Base-by-base conservation (phyloP, 192 early-diverging fungal species). In the Lobosporangium transversale region DNA sequence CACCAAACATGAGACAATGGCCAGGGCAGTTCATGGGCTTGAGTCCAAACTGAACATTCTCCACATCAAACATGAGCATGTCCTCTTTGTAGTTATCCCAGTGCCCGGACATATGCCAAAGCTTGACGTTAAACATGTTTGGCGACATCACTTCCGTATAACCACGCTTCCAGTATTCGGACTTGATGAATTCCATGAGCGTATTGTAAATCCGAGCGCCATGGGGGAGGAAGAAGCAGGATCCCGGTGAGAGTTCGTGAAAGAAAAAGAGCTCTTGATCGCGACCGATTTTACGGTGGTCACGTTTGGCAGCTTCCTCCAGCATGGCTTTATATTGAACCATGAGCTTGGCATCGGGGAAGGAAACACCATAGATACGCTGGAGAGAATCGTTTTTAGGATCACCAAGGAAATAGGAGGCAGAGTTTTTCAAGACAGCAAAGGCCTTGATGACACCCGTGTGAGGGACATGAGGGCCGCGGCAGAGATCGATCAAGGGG, bases 11-110 rank as follows among this genome's bases (percentile, higher is more conserved):
- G 66, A 99, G 80, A 81, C 97, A 98, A 74, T 99, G 97, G 26
- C 94, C 94, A 14, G 97, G 97, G 63, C 97, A 99, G 83, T 99
- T 94, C 97, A 99, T 99, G 9, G 97, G 97, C 87, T 99, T 99
- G 51, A 99, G 86, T 14, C 92, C 97, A 85, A 92, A 99, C 80
- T 90, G 82, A 65, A 97, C 96, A 85, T 99, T 98, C 53, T 99
- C 97, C 49, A 98, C 88, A 30, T 94, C 92, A 36, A 98, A 87
- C 23, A 58, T 78, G 70, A 99, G 98, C 97, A 99, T 99, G 80
- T 96, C 88, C 32, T 98, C 97, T 82, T 93, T 88, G 85, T 99
- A 99, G 85, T 99, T 96, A 11, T 87, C 84, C 87, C 89, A 97
- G 85, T 99, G 97, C 0, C 98, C 98, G 14, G 92, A 94, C 80